Percentiles rank a stretch among this genome's conserved stretches.
Conservation (phyloP, 805 yeast genomes). For the Sugiyamaella marilandica region DNA sequence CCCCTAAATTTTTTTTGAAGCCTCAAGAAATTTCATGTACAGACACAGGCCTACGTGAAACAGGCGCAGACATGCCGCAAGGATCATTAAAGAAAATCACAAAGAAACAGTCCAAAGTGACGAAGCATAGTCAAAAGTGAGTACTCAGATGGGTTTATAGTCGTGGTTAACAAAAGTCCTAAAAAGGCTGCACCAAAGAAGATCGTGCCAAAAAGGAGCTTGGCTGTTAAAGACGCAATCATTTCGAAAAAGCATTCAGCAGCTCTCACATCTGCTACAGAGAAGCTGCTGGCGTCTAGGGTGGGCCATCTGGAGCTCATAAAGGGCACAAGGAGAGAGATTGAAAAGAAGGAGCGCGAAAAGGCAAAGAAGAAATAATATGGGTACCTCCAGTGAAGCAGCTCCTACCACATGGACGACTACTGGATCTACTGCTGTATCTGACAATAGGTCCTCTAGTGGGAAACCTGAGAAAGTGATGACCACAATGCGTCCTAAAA, state of each 20-base stretch:
- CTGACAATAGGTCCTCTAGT: no score
- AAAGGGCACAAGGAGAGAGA: slow-evolving; percentile 82
- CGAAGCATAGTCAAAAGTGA: slow-evolving; percentile 14
- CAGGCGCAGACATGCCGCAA: slow-evolving; percentile 31
- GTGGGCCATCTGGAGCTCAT: slow-evolving; percentile 92
- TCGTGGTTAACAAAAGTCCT: slow-evolving; percentile 15
- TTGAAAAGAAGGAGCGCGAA: slow-evolving; percentile 57
- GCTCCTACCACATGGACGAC: no score
- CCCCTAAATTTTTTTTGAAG: slow-evolving; percentile 3
- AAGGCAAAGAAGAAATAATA: slow-evolving; percentile 29
- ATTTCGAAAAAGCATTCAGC: slow-evolving; percentile 54
- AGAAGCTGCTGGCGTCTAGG: slow-evolving; percentile 76
- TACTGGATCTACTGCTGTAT: no score
- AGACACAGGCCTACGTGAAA: background rate
- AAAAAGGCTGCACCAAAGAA: slow-evolving; percentile 71
- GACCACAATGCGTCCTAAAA: no score
- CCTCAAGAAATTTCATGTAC: background rate
- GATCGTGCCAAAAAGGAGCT: slow-evolving; percentile 60
- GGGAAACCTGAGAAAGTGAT: no score
- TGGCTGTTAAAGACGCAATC: slow-evolving; percentile 47
- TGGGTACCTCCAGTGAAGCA: no score
- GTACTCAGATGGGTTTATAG: background rate
- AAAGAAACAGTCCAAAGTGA: slow-evolving; percentile 13
- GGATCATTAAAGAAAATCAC: slow-evolving; percentile 32
- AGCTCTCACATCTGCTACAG: slow-evolving; percentile 60